These are phyloP conservation scores for Pythium utonaiense DNA, from an alignment of 352 stramenopile genomes.

Conservation along the genomic window DNA sequence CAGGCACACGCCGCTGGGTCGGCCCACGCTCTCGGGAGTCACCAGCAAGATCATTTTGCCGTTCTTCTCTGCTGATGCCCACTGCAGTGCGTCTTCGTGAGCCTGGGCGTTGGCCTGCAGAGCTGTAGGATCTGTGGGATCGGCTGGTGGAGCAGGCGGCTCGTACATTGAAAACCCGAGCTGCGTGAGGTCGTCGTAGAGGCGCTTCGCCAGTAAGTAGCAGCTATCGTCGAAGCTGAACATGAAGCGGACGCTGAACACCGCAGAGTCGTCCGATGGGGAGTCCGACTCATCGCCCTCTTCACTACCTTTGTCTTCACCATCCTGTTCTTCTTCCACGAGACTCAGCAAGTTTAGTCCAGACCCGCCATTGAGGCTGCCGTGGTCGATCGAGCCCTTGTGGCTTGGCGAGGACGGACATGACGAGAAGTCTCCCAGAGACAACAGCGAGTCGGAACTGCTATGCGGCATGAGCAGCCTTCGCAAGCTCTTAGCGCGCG, in stretches of 20 bases:
- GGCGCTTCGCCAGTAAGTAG: conserved; percentile 41
- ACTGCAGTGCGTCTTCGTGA: conserved; percentile 56
- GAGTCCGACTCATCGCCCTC: conserved; percentile 9
- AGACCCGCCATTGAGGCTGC: conserved; percentile 5
- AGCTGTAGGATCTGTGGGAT: conserved; percentile 1
- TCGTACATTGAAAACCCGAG: conserved; percentile 44
- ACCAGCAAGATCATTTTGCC: conserved; percentile 69
- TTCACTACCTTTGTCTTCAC: not conserved
- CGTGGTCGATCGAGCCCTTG: conserved; percentile 15
- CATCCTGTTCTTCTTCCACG: conserved; percentile 7
- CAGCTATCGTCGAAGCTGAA: conserved; percentile 72
- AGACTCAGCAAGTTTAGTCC: conserved; percentile 11
- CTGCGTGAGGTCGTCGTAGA: conserved; percentile 48
- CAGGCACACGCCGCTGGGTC: conserved; percentile 55
- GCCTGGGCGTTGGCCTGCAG: conserved; percentile 7
- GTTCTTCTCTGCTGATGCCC: conserved; percentile 51
- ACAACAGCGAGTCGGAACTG: conserved; percentile 19
- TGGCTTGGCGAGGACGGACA: conserved; percentile 11
- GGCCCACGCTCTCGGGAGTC: conserved; percentile 66
- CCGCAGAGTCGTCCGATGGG: not conserved
- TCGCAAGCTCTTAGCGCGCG: conserved; percentile 35
- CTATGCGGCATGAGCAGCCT: conserved; percentile 33
- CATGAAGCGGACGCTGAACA: conserved; percentile 38
- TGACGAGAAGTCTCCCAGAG: not conserved
- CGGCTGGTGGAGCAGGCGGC: conserved; percentile 15